Conservation (phyloP, 257 asterid genomes). For the Gentiana macrophylla region DNA sequence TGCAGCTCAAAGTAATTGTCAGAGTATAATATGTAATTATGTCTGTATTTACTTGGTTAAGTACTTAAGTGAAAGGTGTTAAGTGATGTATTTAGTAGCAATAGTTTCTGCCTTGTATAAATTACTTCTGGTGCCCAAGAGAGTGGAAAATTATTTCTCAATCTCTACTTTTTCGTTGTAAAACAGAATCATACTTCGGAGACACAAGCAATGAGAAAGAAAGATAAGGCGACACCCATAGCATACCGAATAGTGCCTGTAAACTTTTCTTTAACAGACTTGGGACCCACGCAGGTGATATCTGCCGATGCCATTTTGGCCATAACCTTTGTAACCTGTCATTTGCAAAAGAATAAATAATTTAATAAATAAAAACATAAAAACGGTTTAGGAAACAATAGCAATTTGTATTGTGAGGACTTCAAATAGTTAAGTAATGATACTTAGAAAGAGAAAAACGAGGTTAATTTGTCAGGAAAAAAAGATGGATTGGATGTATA, state of each 20-base stretch:
- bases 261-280: constrained; percentile 74
- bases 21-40: too few relatives aligned
- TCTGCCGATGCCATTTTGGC: constrained; percentile 78
- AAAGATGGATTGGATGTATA: too few relatives aligned
- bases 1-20: too few relatives aligned
- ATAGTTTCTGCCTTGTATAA: too few relatives aligned
- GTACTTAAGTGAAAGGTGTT: too few relatives aligned
- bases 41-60: too few relatives aligned
- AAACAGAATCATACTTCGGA: too few relatives aligned
- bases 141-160: too few relatives aligned
- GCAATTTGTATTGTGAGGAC: not conserved
- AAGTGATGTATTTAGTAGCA: too few relatives aligned
- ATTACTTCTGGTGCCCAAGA: too few relatives aligned
- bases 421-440: not conserved
- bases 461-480: not conserved
- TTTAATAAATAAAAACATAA: not conserved
- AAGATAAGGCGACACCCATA: not conserved
- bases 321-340: constrained; percentile 90
- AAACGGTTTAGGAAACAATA: not conserved
- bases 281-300: constrained; percentile 79
- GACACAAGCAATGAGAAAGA: not conserved
- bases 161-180: too few relatives aligned
- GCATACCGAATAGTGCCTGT: constrained; percentile 74
- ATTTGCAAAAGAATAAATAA: constrained; percentile 2
- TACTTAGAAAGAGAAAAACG: not conserved